Evolutionary conservation across 331 rosid species (phyloP).

Genomic region (Pyracantha coccinea): DNA sequence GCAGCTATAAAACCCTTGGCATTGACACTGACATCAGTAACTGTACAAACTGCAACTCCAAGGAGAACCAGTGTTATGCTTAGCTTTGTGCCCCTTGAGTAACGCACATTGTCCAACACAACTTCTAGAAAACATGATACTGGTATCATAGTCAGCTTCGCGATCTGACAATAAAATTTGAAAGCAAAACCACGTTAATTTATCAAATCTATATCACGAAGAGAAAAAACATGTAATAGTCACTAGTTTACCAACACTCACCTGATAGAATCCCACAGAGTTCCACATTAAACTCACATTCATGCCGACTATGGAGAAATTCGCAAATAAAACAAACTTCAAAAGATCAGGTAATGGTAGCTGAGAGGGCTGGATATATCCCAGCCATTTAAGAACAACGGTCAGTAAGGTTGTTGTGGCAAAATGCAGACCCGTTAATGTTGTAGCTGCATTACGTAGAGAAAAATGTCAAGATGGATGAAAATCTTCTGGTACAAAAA

Average conservation of each 20-base stretch:
- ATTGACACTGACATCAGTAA: constrained; percentile 91
- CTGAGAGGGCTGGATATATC: constrained; percentile 67
- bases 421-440: constrained; percentile 90
- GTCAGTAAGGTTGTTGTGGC: constrained; percentile 83
- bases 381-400: constrained; percentile 58
- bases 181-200: not conserved
- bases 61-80: constrained; percentile 76
- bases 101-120: constrained; percentile 72
- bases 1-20: constrained; percentile 79
- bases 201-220: not conserved
- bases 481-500: constrained; percentile 3
- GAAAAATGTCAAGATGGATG: constrained; percentile 10
- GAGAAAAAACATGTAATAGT: not conserved
- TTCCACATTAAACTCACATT: constrained; percentile 97
- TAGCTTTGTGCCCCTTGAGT: constrained; percentile 86
- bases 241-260: constrained; percentile 15
- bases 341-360: constrained; percentile 73
- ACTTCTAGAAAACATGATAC: constrained; percentile 90
- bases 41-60: constrained; percentile 93
- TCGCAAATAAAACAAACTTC: constrained; percentile 81
- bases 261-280: constrained; percentile 99
- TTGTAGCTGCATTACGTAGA: constrained; percentile 64
- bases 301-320: constrained; percentile 93
- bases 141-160: constrained; percentile 96
- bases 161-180: constrained; percentile 53